Conservation (phyloP, 768 basidiomycete species). For the Sutorius australiensis region DNA sequence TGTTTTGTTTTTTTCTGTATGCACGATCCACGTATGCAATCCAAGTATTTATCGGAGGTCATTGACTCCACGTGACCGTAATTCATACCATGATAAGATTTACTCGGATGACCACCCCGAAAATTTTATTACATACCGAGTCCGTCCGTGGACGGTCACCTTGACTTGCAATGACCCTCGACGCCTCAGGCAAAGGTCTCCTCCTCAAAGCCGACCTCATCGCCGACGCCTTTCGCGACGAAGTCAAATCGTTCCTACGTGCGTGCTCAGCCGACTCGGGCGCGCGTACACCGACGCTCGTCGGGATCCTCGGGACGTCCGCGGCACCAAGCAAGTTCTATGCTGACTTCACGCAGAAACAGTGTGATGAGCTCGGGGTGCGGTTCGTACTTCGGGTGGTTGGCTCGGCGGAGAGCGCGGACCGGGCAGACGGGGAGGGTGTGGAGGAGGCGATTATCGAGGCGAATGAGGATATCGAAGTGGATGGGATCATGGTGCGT, state of each 20-base stretch:
- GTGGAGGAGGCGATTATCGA: slow-evolving; percentile 96
- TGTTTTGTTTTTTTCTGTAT: not conserved
- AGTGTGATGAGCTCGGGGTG: slow-evolving; percentile 86
- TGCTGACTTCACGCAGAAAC: slow-evolving; percentile 87
- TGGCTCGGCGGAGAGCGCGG: slow-evolving; percentile 41
- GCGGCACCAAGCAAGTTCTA: slow-evolving; percentile 78
- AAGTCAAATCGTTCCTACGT: slow-evolving; percentile 50
- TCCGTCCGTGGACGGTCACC: not conserved
- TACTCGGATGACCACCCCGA: not conserved
- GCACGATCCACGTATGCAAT: not conserved
- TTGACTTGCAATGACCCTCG: slow-evolving; percentile 9
- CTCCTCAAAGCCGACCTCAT: slow-evolving; percentile 78
- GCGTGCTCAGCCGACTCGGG: slow-evolving; percentile 27
- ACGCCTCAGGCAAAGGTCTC: slow-evolving; percentile 57
- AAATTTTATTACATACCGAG: not conserved
- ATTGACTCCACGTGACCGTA: slow-evolving; percentile 37
- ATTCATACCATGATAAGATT: not conserved
- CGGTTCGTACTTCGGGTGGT: slow-evolving; percentile 76
- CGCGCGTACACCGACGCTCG: slow-evolving; percentile 62
- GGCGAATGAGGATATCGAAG: slow-evolving; percentile 80
- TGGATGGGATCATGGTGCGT: slow-evolving; percentile 94
- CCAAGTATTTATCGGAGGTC: slow-evolving; percentile 33
- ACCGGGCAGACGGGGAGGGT: slow-evolving; percentile 69
- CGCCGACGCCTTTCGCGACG: slow-evolving; percentile 64
- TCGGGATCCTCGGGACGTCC: slow-evolving; percentile 88